Conservation (phyloP, 371 early-diverging fungal genomes). For the Mortierella sp. region DNA sequence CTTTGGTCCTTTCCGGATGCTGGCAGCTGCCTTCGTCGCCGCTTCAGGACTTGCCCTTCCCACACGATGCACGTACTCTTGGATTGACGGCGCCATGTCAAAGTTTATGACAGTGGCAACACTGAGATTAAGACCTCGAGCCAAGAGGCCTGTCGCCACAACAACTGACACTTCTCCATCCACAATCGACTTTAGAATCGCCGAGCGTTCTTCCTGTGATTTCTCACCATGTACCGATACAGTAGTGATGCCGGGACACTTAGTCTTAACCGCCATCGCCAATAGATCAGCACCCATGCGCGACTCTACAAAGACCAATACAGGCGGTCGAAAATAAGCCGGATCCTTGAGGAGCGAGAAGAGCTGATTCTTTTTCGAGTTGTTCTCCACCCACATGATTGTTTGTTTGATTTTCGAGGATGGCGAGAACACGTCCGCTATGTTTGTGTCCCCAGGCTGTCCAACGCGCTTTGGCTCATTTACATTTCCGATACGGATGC, state of each 20-base stretch:
- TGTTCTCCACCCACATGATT: constrained; percentile 72
- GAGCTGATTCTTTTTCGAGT: constrained; percentile 67
- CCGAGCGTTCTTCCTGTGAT: constrained; percentile 60
- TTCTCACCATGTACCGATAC: constrained; percentile 68
- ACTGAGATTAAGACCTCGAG: constrained; percentile 65
- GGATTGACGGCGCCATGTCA: constrained; percentile 69
- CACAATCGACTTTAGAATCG: constrained; percentile 51
- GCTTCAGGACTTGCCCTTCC: constrained; percentile 61
- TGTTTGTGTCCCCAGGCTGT: neutral
- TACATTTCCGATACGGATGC: constrained; percentile 39
- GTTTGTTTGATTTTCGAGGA: constrained; percentile 66
- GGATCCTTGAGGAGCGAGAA: constrained; percentile 67
- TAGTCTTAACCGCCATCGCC: constrained; percentile 60
- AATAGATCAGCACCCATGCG: constrained; percentile 67
- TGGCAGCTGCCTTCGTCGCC: constrained; percentile 39
- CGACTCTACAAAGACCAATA: constrained; percentile 69
- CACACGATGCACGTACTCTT: constrained; percentile 70
- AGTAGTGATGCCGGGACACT: constrained; percentile 52
- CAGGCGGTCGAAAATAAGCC: constrained; percentile 65
- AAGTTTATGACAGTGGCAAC: constrained; percentile 69
- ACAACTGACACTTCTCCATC: constrained; percentile 56
- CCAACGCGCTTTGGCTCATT: constrained; percentile 1
- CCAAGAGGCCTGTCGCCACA: constrained; percentile 67
- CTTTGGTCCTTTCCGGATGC: constrained; percentile 42
- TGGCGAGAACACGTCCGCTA: constrained; percentile 39